Conservation (phyloP, 768 basidiomycete genomes). For the Lenzites betulinus region DNA sequence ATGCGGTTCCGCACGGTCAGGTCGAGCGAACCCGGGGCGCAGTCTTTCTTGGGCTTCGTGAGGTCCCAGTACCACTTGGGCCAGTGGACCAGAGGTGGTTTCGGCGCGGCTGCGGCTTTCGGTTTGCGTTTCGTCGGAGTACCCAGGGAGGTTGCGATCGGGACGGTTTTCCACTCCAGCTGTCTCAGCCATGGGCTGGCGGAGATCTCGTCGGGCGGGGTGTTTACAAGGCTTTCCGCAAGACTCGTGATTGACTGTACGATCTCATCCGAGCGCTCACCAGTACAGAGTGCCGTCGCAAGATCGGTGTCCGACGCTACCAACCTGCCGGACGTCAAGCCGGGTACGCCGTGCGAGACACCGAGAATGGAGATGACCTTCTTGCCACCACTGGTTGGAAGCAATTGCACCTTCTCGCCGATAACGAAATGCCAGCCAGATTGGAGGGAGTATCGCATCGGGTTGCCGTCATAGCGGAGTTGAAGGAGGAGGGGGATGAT, state of each 20-base stretch:
- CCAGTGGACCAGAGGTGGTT: slow-evolving; percentile 61
- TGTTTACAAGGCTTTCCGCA: slow-evolving; percentile 37
- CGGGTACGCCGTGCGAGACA: slow-evolving; percentile 47
- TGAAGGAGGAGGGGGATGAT: slow-evolving; percentile 70
- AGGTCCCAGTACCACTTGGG: slow-evolving; percentile 98
- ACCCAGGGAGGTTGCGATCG: not conserved
- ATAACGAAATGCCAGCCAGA: slow-evolving; percentile 70
- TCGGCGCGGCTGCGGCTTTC: slow-evolving; percentile 19
- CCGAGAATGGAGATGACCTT: slow-evolving; percentile 50
- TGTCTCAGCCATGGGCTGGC: slow-evolving; percentile 61
- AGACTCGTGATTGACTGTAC: slow-evolving; percentile 41
- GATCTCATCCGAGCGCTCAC: slow-evolving; percentile 39
- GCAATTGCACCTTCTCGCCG: slow-evolving; percentile 36
- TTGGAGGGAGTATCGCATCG: slow-evolving; percentile 53
- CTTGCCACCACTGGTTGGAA: slow-evolving; percentile 45
- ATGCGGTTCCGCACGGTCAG: slow-evolving; percentile 82
- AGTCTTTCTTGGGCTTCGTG: slow-evolving; percentile 67
- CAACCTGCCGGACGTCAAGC: slow-evolving; percentile 47
- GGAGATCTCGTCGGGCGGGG: slow-evolving; percentile 21
- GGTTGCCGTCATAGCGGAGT: slow-evolving; percentile 59
- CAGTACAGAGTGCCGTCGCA: slow-evolving; percentile 48
- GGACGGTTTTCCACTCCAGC: slow-evolving; percentile 63
- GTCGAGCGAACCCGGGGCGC: slow-evolving; percentile 74
- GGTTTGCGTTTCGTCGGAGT: slow-evolving; percentile 11
- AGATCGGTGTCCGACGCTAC: slow-evolving; percentile 44